These are phyloP conservation scores for Baorangia bicolor DNA, from an alignment of 768 basidiomycete genomes.

Conservation along the genomic window DNA sequence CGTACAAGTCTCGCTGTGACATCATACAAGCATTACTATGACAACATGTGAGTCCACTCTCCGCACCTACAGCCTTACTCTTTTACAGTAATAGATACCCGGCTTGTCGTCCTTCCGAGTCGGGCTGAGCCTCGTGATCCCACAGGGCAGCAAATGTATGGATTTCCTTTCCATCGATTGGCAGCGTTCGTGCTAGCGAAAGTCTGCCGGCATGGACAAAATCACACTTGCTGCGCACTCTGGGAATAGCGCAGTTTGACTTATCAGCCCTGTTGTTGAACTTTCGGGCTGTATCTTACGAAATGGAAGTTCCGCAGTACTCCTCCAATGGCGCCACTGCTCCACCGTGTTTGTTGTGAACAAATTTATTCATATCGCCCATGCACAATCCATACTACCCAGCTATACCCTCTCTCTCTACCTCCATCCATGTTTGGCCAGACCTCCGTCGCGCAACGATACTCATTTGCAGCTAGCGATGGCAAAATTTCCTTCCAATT, in stretches of 20 bases:
- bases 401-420: not conserved
- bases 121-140: not conserved
- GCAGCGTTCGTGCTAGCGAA: no score
- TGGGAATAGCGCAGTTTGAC: no score
- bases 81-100: no score
- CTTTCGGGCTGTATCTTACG: not conserved
- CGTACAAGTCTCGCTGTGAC: no score
- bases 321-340: not conserved
- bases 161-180: not conserved
- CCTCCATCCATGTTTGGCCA: constrained; percentile 7
- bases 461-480: not conserved
- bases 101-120: no score
- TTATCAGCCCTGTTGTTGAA: no score
- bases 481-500: not conserved
- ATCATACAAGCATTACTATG: no score
- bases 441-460: not conserved
- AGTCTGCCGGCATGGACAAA: not conserved
- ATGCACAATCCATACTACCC: not conserved
- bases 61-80: no score
- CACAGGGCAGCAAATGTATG: no score
- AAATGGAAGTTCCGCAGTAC: not conserved
- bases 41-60: no score
- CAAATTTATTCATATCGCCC: not conserved
- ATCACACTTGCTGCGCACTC: not conserved
- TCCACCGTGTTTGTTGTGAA: not conserved